phyloP scores from a whole-genome alignment of 768 basidiomycete species.

The Tricholoma saponaceum region DNA sequence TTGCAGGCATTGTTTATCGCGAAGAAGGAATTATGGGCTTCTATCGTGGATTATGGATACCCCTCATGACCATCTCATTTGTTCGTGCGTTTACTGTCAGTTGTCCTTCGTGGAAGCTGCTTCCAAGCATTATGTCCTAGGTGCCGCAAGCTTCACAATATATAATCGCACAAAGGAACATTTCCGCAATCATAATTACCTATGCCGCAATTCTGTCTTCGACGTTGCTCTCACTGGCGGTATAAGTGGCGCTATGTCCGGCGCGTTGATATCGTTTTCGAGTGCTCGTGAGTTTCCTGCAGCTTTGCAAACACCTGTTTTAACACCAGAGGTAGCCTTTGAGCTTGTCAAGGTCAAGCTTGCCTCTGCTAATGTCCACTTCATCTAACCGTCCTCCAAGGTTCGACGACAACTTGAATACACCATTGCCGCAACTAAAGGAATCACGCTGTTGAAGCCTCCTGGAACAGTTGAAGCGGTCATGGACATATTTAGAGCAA shows the following conservation, averaged over 20 bases:
- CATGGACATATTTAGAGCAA: conserved; percentile 65
- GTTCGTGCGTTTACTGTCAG: conserved; percentile 64
- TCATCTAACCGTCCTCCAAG: conserved; percentile 32
- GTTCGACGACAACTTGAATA: conserved; percentile 91
- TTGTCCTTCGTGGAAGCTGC: conserved; percentile 1
- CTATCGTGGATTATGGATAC: conserved; percentile 89
- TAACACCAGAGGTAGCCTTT: conserved; percentile 52
- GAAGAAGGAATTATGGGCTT: conserved; percentile 89
- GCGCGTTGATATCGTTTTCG: conserved; percentile 83
- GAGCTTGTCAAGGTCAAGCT: conserved; percentile 85
- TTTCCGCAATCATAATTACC: conserved; percentile 53
- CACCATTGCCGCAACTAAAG: conserved; percentile 80
- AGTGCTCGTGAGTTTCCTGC: conserved; percentile 71
- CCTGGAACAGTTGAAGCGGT: conserved; percentile 80
- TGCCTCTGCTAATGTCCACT: background rate
- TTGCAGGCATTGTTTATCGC: conserved; percentile 69
- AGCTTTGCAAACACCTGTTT: background rate
- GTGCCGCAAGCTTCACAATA: conserved; percentile 89
- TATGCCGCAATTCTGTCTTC: conserved; percentile 53
- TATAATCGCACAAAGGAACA: conserved; percentile 81
- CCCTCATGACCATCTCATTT: conserved; percentile 92
- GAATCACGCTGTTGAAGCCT: conserved; percentile 64
- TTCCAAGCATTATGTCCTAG: conserved; percentile 30
- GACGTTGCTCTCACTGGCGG: conserved; percentile 78
- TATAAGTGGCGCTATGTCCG: conserved; percentile 83